phyloP scores from a whole-genome alignment of 345 rosid species.

The Erucastrum elatum region DNA sequence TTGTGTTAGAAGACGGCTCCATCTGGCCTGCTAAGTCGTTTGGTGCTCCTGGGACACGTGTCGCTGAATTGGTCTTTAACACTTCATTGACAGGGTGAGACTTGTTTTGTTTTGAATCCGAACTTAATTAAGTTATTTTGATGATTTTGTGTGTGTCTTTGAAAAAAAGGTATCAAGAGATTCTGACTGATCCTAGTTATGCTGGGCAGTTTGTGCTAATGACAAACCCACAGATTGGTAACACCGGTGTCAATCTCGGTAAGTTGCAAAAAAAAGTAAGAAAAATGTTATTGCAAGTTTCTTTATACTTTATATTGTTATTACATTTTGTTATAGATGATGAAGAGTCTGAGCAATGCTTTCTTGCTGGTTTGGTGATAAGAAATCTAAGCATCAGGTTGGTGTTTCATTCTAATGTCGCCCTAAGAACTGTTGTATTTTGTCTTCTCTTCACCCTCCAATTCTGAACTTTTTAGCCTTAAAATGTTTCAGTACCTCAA shows the following conservation, averaged over 20 bases:
- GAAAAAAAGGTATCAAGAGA: constrained; percentile 87
- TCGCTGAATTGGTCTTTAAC: constrained; percentile 95
- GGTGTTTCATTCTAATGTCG: background rate
- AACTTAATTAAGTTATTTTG: constrained; percentile 10
- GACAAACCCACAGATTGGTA: constrained; percentile 97
- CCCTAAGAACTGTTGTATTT: no score
- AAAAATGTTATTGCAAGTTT: no score
- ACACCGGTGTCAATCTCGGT: constrained; percentile 95
- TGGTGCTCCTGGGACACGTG: constrained; percentile 91
- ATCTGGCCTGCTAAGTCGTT: constrained; percentile 94
- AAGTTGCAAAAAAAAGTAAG: no score
- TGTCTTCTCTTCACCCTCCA: background rate
- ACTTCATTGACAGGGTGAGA: constrained; percentile 89
- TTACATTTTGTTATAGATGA: constrained; percentile 63
- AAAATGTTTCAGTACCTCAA: constrained; percentile 71
- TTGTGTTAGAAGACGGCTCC: constrained; percentile 93
- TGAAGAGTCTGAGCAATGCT: constrained; percentile 85
- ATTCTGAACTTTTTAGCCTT: background rate
- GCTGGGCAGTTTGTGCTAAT: constrained; percentile 95
- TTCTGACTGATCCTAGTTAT: constrained; percentile 95
- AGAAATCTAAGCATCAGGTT: constrained; percentile 80
- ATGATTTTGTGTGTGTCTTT: background rate
- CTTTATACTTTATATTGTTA: no score
- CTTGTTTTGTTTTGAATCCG: background rate
- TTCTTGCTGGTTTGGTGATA: constrained; percentile 88